Base-by-base conservation (phyloP, 331 rosid species). In the Cucumis variabilis region DNA sequence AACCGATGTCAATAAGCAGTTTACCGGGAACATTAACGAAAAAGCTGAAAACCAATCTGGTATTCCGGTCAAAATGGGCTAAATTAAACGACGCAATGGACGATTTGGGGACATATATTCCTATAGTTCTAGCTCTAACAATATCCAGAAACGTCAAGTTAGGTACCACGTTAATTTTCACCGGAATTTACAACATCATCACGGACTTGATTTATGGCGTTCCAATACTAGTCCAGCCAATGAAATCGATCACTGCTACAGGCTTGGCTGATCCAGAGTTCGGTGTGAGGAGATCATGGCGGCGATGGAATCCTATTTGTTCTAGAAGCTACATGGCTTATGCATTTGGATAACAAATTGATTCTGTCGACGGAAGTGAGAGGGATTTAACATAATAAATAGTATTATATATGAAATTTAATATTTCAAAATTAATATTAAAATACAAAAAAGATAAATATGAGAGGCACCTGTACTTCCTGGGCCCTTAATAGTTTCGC, bases 191-290 rank as follows among this genome's bases (percentile, higher is more conserved):
- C 90, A 96, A 96, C 91, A 83, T 94, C 71, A 27, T 96, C 87
- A 96, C 98, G 2, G 98, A 98, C 3, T 92, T 93, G 48, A 86
- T 96, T 13, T 96, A 96, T 19, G 98, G 98, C 17, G 99, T 96
- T 20, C 99, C 99, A 10, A 95, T 96, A 98, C 99, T 98, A 0
- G 98, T 96, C 68, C 99, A 96, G 77, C 99, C 98, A 67, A 96
- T 96, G 98, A 96, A 96, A 71, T 86, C 98, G 55, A 95, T 95
- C 33, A 98, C 98, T 5, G 98, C 99, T 37, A 93, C 74, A 0
- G 96, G 98, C 33, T 86, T 95, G 23, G 66, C 97, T 0, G 92
- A 91, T 25, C 3, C 94, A 13, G 41, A 87, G 11, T 96, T 96
- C 41, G 90, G 89, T 6, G 85, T 94, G 17, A 94, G 9, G 97